These are phyloP conservation scores for Xylaria sp. DNA, from an alignment of 2,329 filamentous ascomycete species.

Conservation along the genomic window DNA sequence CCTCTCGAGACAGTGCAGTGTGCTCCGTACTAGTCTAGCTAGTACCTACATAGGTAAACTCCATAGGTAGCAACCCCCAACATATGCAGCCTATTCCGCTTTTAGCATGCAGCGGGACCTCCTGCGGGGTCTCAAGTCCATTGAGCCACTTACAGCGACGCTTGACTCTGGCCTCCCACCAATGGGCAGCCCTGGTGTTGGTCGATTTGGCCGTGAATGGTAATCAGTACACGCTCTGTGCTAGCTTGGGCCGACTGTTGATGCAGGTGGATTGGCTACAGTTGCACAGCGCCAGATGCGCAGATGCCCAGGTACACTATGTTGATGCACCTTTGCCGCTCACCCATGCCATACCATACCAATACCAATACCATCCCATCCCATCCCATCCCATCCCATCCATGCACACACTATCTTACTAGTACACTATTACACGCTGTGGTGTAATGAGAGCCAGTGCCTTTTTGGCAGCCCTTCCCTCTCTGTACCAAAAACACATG, in stretches of 20 bases:
- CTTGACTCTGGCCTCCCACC: slow-evolving; percentile 26
- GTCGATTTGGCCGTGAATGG: slow-evolving; percentile 35
- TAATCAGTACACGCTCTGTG: slow-evolving; percentile 2
- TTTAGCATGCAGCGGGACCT: neutral
- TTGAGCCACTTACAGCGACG: slow-evolving; percentile 37
- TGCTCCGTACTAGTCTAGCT: neutral
- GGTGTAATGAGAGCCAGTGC: neutral
- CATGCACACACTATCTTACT: neutral
- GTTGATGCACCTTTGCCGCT: slow-evolving; percentile 24
- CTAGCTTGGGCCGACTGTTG: slow-evolving; percentile 3
- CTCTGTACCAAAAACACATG: neutral
- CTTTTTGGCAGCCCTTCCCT: neutral
- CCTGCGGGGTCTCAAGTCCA: neutral
- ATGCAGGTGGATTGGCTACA: slow-evolving; percentile 30
- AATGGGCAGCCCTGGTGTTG: slow-evolving; percentile 35
- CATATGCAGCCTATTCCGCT: slow-evolving; percentile 26
- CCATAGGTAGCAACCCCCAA: slow-evolving; percentile 1
- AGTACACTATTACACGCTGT: too few species aligned
- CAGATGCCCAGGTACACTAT: neutral
- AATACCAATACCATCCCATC: neutral
- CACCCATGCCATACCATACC: neutral
- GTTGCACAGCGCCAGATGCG: slow-evolving; percentile 17
- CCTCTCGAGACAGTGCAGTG: neutral
- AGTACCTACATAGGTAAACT: too few species aligned
- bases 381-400: neutral